phyloP scores from a whole-genome alignment of 208 protist species.

The Trypanosoma mega region DNA sequence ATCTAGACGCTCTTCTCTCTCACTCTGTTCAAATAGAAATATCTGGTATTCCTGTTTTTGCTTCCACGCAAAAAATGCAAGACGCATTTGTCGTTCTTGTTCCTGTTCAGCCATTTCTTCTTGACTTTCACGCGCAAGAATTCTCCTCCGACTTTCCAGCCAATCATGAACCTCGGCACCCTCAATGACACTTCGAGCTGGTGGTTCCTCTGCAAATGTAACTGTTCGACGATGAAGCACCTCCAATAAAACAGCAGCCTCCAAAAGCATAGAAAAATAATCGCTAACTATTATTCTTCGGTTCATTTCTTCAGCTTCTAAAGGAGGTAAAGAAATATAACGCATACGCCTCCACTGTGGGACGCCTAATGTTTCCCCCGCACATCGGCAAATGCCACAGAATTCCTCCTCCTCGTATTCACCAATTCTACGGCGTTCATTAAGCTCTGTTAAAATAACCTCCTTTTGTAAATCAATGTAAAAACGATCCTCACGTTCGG shows the following conservation, averaged over 20 bases:
- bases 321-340: constrained; percentile 14
- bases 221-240: constrained; percentile 29
- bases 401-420: constrained; percentile 28
- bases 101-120: constrained; percentile 2
- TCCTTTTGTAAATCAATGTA: constrained; percentile 6
- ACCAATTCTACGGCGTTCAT: constrained; percentile 12
- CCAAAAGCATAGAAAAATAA: constrained; percentile 34
- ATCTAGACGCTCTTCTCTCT: constrained; percentile 39
- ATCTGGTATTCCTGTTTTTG: constrained; percentile 28
- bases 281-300: constrained; percentile 29
- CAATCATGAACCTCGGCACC: constrained; percentile 31
- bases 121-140: constrained; percentile 27
- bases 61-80: constrained; percentile 23
- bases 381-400: constrained; percentile 26
- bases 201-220: constrained; percentile 28
- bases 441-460: constrained; percentile 12
- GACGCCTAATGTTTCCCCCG: constrained; percentile 22
- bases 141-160: constrained; percentile 20
- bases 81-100: constrained; percentile 2
- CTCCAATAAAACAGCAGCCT: constrained; percentile 30
- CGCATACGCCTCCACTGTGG: constrained; percentile 13
- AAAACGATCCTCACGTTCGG: constrained; percentile 6
- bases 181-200: constrained; percentile 23
- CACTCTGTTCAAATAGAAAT: constrained; percentile 32
- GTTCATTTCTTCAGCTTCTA: constrained; percentile 31